A percentile compares a stretch with the other conserved stretches of the same genome.
Conservation (phyloP, 768 basidiomycete genomes). For the Agrocybe pediades region DNA sequence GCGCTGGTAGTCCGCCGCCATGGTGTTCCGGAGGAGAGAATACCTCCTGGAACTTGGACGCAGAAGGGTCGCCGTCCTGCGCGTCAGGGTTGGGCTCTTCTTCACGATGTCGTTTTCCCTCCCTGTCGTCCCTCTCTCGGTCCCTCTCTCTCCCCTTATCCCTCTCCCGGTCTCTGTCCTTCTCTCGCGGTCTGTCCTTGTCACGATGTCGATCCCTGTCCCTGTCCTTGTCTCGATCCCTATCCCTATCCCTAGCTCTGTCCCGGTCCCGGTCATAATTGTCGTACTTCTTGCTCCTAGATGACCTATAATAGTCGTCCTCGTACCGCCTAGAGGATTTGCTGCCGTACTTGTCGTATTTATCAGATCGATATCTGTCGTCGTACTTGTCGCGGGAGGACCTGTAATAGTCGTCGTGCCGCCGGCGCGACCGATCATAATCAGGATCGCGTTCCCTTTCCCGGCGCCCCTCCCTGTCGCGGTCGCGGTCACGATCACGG, state of each 20-base stretch:
- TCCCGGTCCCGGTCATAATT: conserved; percentile 17
- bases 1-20: conserved; percentile 16
- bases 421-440: background rate
- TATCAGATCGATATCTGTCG: background rate
- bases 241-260: conserved; percentile 17
- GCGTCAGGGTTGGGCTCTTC: conserved; percentile 7
- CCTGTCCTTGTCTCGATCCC: conserved; percentile 15
- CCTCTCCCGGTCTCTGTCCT: conserved; percentile 15
- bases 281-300: conserved; percentile 18
- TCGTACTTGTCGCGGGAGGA: conserved; percentile 17
- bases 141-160: conserved; percentile 19
- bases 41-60: conserved; percentile 29
- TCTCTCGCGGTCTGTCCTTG: conserved; percentile 14
- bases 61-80: conserved; percentile 14
- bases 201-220: conserved; percentile 9
- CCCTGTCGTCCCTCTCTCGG: conserved; percentile 5
- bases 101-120: conserved; percentile 10
- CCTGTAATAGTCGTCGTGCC: conserved; percentile 13
- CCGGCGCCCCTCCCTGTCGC: background rate
- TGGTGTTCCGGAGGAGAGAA: conserved; percentile 25
- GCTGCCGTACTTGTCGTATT: conserved; percentile 1
- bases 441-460: background rate
- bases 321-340: conserved; percentile 19
- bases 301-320: conserved; percentile 19
- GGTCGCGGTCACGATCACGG: conserved; percentile 17